A percentile compares a stretch with the other conserved stretches of the same genome.
Evolutionary conservation across 1,284 basidiomycete species (phyloP).

Genomic region (Inonotus hispidus): DNA sequence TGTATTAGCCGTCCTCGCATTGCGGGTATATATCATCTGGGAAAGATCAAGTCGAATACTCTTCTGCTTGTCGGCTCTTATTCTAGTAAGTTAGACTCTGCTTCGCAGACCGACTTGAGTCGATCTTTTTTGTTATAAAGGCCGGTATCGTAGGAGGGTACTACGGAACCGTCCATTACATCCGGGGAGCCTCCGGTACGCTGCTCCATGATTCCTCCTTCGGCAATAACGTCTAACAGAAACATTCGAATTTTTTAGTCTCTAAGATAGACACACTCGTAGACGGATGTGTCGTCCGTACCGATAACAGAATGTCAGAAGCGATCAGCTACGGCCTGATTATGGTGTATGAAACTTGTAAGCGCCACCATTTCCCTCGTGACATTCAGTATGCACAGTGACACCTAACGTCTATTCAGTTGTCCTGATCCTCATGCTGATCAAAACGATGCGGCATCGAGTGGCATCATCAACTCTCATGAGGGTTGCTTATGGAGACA

Average conservation of each 20-base stretch:
- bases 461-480: background rate
- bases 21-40: conserved; percentile 11
- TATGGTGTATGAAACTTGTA: conserved; percentile 4
- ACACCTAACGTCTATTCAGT: background rate
- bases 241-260: background rate
- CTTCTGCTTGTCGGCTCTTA: background rate
- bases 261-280: background rate
- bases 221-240: background rate
- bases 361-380: background rate
- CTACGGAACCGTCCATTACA: background rate
- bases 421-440: conserved; percentile 1
- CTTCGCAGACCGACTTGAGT: background rate
- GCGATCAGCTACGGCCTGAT: conserved; percentile 9
- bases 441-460: background rate
- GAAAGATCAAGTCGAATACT: conserved; percentile 2
- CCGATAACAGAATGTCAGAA: background rate
- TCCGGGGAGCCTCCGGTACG: background rate
- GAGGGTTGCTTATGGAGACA: conserved; percentile 5
- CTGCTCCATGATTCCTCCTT: background rate
- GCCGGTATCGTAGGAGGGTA: conserved; percentile 2
- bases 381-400: background rate
- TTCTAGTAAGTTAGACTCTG: background rate
- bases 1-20: background rate
- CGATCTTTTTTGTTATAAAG: background rate
- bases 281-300: background rate